Conservation (phyloP, 768 basidiomycete genomes). For the Termitomyces heimii region DNA sequence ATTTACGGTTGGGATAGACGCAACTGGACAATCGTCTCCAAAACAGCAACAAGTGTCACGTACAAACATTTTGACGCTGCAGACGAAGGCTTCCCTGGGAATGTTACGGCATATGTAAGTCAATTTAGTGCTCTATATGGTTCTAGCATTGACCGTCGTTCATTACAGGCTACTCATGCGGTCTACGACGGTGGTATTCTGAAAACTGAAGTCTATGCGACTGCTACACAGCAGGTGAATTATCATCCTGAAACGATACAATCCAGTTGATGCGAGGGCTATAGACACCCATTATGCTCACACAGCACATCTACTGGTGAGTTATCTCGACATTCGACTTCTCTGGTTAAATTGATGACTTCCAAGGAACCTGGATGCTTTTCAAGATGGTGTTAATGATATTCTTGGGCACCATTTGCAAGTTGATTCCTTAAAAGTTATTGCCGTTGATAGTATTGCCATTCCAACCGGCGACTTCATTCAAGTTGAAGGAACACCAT, state of each 20-base stretch:
- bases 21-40: conserved; percentile 45
- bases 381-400: conserved; percentile 32
- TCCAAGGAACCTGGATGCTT: conserved; percentile 46
- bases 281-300: conserved; percentile 52
- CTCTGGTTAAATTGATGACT: background rate
- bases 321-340: background rate
- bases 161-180: conserved; percentile 38
- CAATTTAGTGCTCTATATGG: background rate
- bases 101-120: conserved; percentile 35
- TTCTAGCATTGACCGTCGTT: background rate
- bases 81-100: conserved; percentile 51
- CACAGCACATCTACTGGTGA: conserved; percentile 50
- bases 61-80: conserved; percentile 47
- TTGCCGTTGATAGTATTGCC: conserved; percentile 28
- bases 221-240: conserved; percentile 35
- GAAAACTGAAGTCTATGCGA: conserved; percentile 37
- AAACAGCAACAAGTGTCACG: conserved; percentile 40
- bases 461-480: conserved; percentile 28
- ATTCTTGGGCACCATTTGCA: conserved; percentile 28
- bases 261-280: background rate
- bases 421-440: conserved; percentile 21
- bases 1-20: conserved; percentile 51
- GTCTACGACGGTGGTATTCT: conserved; percentile 38
- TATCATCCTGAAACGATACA: background rate
- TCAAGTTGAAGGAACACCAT: conserved; percentile 22